A percentile compares a stretch with the other conserved stretches of the same genome.
Evolutionary conservation across 164 flowering plant species (phyloP).

Genomic region (Nelumbo lutea): DNA sequence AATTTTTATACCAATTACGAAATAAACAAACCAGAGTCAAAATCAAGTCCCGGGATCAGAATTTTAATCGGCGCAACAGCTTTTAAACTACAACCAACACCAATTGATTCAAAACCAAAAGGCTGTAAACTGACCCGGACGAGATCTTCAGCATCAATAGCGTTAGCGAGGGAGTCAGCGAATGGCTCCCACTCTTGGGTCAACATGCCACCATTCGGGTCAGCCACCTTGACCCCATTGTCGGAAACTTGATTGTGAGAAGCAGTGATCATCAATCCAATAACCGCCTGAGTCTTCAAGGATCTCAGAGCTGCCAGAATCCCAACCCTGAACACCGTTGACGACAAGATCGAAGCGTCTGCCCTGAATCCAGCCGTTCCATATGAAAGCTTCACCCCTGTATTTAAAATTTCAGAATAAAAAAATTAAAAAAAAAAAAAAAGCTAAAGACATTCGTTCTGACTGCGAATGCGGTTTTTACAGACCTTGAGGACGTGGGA

Average conservation of each 20-base stretch:
- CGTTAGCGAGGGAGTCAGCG: conserved; percentile 77
- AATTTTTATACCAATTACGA: neutral
- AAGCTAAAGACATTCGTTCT: too few relatives aligned
- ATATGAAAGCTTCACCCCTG: conserved; percentile 72
- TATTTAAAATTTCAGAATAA: neutral
- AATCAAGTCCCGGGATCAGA: neutral
- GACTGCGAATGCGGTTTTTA: neutral
- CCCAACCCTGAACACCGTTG: conserved; percentile 73
- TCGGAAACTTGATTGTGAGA: conserved; percentile 82
- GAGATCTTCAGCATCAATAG: conserved; percentile 42
- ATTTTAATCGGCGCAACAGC: too few relatives aligned
- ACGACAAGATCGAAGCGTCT: conserved; percentile 62
- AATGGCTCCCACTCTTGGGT: conserved; percentile 93
- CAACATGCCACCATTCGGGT: conserved; percentile 85
- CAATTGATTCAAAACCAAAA: neutral
- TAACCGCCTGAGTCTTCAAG: conserved; percentile 47
- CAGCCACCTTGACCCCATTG: conserved; percentile 86
- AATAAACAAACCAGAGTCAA: neutral
- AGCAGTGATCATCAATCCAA: conserved; percentile 93
- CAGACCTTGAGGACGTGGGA: conserved; percentile 55
- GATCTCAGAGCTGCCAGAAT: conserved; percentile 76
- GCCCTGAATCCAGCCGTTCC: conserved; percentile 94
- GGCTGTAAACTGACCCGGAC: conserved; percentile 34
- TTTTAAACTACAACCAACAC: neutral
- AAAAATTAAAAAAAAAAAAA: neutral